These are phyloP conservation scores for Kuraishia piskuri DNA, from an alignment of 805 yeast genomes.

Conservation along the genomic window DNA sequence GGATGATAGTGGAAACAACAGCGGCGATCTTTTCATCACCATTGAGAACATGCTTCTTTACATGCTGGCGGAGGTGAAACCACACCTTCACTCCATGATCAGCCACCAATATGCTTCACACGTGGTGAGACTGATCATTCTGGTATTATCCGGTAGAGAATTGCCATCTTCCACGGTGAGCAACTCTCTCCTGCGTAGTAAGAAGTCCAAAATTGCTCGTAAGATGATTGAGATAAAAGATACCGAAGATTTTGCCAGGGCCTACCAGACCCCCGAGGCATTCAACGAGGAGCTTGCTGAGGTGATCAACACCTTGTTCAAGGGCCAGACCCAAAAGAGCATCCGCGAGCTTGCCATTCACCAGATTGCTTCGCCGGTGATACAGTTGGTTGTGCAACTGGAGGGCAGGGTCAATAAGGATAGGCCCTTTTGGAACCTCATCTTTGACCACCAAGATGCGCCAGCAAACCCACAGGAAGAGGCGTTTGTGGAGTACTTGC, in stretches of 20 bases:
- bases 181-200: conserved; percentile 71
- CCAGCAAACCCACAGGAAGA: conserved; percentile 55
- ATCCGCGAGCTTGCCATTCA: conserved; percentile 71
- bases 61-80: conserved; percentile 60
- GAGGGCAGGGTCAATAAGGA: conserved; percentile 77
- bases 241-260: conserved; percentile 56
- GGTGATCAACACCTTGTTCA: conserved; percentile 32
- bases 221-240: conserved; percentile 87
- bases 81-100: conserved; percentile 51
- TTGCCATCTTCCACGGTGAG: conserved; percentile 65
- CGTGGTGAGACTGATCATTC: conserved; percentile 62
- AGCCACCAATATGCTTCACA: conserved; percentile 83
- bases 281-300: conserved; percentile 55
- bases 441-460: conserved; percentile 42
- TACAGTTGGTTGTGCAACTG: conserved; percentile 67
- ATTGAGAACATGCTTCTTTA: conserved; percentile 60
- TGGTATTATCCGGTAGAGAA: conserved; percentile 69
- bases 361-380: conserved; percentile 78
- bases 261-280: conserved; percentile 61
- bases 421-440: conserved; percentile 58
- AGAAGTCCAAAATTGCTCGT: conserved; percentile 80
- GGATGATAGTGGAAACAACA: conserved; percentile 22
- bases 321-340: conserved; percentile 30
- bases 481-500: conserved; percentile 73
- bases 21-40: conserved; percentile 33